Evolutionary conservation across 306 rosid species (phyloP), one percentile per base, ranked within the genome.

Genomic region (Vicia villosa): DNA sequence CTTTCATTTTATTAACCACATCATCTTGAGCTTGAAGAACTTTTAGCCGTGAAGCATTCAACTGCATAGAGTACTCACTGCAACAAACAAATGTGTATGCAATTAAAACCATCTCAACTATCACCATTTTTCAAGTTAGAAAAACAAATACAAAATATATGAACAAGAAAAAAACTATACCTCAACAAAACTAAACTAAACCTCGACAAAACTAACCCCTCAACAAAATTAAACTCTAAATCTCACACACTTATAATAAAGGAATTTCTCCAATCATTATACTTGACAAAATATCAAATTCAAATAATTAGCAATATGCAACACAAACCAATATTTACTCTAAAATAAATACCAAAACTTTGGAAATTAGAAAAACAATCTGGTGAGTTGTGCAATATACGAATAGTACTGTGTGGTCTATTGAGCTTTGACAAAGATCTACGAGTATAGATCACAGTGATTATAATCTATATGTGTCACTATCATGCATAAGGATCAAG

Each of bases 21-120:
- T 90, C 97, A 80, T 94, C 98, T 63, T 94, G 98, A 30, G 98
- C 98, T 83, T 94, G 98, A 74, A 94, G 98, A 84, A 94, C 96
- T 77, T 94, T 88, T 66, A 94, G 81, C 66, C 96, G 79, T 74
- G 94, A 88, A 77, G 97, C 94, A 76, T 87, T 90, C 66, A 86
- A 77, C 83, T 90, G 98, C 98, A 94, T 94, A 51, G 98, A 94
- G 79, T 94, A 94, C 86, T 94, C 98, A 45, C 98, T 94, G 88
- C 76, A 85, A 77, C 74, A 77, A 70, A 49, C 49, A 72, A 68
- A 65, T 0, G 56, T 5, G 52, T 28, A 62, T 1, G 46, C 55
- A 37, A 26, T 28, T 38, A 47, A 13, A 72, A 60, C 16, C 9
- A 19, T 57, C 70, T 45, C 38, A 28, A 73, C 62, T 19, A 43